Base-by-base conservation (phyloP, 306 rosid genomes). In the Vigna nakashimae region DNA sequence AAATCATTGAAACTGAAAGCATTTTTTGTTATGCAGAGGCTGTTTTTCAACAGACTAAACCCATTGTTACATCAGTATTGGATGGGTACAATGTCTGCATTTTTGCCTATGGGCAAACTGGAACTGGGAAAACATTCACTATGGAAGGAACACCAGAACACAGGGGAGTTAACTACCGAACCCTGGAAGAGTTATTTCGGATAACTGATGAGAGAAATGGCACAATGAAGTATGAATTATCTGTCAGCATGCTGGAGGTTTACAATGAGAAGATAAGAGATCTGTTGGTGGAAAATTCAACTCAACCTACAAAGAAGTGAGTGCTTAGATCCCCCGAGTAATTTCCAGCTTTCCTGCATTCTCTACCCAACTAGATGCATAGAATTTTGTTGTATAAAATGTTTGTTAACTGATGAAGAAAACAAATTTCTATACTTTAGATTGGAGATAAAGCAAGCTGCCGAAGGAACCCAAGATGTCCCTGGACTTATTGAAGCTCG, bases 41-140 rank as follows among this genome's bases (percentile, higher is more conserved):
- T 53, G 97, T 95, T 74, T 95, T 95, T 34, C 60, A 87, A 18
- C 96, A 89, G 83, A 93, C 99, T 43, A 95, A 85, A 74, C 94
- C 97, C 53, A 82, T 95, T 51, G 90, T 90, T 78, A 88, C 94
- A 74, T 95, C 99, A 13, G 99, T 92, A 56, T 75, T 95, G 92
- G 99, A 95, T 83, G 99, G 99, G 32, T 95, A 80, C 48, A 95
- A 95, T 74, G 97, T 92, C 55, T 92, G 99, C 83, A 92, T 95
- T 62, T 92, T 95, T 90, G 97, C 99, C 45, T 95, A 95, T 3
- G 99, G 99, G n/a, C 99, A 95, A 91, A 95, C 99, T 24, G 99
- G 99, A 68, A 92, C 99, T 7, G 99, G 99, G 24, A 95, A 95
- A 83, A 95, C 99, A 28, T 95, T 89, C 83, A 95, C 99, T 1